Conservation (phyloP, 106 monocot species). For the Dactylorhiza incarnata region DNA sequence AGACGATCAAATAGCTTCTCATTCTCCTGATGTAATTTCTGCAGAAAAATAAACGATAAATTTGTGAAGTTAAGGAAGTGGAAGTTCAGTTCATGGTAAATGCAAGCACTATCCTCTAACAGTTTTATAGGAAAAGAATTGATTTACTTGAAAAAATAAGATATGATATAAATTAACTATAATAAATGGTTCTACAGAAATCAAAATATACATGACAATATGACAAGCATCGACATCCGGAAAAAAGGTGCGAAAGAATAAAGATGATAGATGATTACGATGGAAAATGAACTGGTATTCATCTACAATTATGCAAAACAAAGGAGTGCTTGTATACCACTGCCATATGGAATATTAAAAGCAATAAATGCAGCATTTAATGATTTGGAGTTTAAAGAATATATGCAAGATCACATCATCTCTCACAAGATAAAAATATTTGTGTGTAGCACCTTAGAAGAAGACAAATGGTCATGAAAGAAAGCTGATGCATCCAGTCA, state of each 20-base stretch:
- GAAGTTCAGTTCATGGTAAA: not conserved
- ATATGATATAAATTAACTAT: not conserved
- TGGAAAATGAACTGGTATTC: not conserved
- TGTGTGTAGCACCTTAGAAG: not conserved
- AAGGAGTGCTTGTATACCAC: not conserved
- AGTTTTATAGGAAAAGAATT: too few relatives aligned
- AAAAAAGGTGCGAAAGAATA: not conserved
- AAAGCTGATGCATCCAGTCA: not conserved
- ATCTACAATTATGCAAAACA: not conserved
- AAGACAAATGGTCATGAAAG: not conserved
- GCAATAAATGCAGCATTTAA: not conserved
- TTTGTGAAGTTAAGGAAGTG: not conserved
- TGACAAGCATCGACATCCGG: not conserved
- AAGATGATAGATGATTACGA: not conserved
- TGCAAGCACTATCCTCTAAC: too few relatives aligned
- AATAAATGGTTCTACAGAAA: not conserved
- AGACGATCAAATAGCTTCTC: slow-evolving; percentile 91
- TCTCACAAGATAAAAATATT: not conserved
- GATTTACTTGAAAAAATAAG: not conserved
- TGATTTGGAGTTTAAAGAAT: not conserved
- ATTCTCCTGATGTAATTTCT: slow-evolving; percentile 98
- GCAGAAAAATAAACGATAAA: slow-evolving; percentile 15
- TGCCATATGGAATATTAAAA: not conserved
- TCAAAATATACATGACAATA: not conserved
- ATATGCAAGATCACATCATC: not conserved